phyloP scores from a whole-genome alignment of 306 rosid genomes.

The Amphicarpaea edgeworthii region DNA sequence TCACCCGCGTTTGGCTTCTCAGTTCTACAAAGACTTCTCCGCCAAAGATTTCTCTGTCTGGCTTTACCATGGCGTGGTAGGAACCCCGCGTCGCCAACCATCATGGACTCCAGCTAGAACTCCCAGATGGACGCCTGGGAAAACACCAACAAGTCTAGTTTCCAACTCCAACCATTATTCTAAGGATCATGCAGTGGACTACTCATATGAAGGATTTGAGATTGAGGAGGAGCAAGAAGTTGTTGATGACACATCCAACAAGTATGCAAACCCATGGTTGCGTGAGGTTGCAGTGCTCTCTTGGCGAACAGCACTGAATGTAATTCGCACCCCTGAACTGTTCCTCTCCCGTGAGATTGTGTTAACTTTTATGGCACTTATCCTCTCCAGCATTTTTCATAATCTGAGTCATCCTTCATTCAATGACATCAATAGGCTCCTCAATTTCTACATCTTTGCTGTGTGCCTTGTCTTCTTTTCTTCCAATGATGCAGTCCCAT shows the following conservation, averaged over 20 bases:
- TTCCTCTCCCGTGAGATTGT: conserved; percentile 92
- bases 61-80: conserved; percentile 78
- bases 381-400: conserved; percentile 72
- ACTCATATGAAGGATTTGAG: conserved; percentile 58
- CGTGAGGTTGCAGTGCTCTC: conserved; percentile 84
- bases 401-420: conserved; percentile 54
- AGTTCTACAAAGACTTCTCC: conserved; percentile 86
- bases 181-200: conserved; percentile 59
- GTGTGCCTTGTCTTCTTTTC: conserved; percentile 92
- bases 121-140: conserved; percentile 69
- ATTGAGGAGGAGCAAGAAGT: conserved; percentile 63
- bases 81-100: conserved; percentile 74
- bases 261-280: conserved; percentile 85
- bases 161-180: conserved; percentile 68
- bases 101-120: conserved; percentile 91
- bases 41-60: conserved; percentile 78
- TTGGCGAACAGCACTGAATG: conserved; percentile 78
- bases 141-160: conserved; percentile 58
- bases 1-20: conserved; percentile 79
- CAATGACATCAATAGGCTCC: conserved; percentile 78
- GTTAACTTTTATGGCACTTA: conserved; percentile 75
- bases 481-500: conserved; percentile 93
- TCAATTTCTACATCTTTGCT: conserved; percentile 88
- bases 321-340: conserved; percentile 85
- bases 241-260: conserved; percentile 67